Conservation (phyloP, 805 yeast genomes). For the Wickerhamomyces subpelliculosus region DNA sequence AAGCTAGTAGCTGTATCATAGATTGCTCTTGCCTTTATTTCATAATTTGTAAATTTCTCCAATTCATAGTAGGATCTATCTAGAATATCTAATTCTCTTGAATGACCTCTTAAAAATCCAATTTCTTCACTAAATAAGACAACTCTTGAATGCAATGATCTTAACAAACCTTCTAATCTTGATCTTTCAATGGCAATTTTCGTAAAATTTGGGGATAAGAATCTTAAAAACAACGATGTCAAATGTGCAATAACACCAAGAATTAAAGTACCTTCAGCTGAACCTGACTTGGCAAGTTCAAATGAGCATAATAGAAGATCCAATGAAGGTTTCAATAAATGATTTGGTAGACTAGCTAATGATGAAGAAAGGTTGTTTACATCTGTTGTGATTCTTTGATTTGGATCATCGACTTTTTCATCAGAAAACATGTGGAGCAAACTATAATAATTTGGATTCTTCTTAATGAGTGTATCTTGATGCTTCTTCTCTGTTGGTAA, state of each 20-base stretch:
- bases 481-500: slow-evolving; percentile 44
- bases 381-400: slow-evolving; percentile 78
- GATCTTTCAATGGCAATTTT: slow-evolving; percentile 70
- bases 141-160: slow-evolving; percentile 75
- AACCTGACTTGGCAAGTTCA: slow-evolving; percentile 45
- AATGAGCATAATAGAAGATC: slow-evolving; percentile 77
- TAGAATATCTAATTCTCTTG: slow-evolving; percentile 66
- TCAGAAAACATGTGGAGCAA: slow-evolving; percentile 49
- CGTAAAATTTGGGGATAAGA: slow-evolving; percentile 88
- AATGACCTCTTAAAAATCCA: slow-evolving; percentile 77
- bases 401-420: slow-evolving; percentile 59
- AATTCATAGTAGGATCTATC: slow-evolving; percentile 79
- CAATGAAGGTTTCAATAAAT: slow-evolving; percentile 73
- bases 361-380: slow-evolving; percentile 67
- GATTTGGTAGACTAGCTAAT: slow-evolving; percentile 70
- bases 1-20: slow-evolving; percentile 85
- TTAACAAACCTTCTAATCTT: slow-evolving; percentile 75
- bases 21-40: slow-evolving; percentile 65
- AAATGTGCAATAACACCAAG: slow-evolving; percentile 76
- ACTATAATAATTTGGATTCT: slow-evolving; percentile 66
- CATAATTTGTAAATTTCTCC: slow-evolving; percentile 70
- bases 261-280: slow-evolving; percentile 69
- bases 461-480: slow-evolving; percentile 19
- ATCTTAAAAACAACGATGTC: slow-evolving; percentile 64
- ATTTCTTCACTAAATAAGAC: slow-evolving; percentile 80